Conservation (phyloP, 306 rosid species). For the Ceratonia siliqua region DNA sequence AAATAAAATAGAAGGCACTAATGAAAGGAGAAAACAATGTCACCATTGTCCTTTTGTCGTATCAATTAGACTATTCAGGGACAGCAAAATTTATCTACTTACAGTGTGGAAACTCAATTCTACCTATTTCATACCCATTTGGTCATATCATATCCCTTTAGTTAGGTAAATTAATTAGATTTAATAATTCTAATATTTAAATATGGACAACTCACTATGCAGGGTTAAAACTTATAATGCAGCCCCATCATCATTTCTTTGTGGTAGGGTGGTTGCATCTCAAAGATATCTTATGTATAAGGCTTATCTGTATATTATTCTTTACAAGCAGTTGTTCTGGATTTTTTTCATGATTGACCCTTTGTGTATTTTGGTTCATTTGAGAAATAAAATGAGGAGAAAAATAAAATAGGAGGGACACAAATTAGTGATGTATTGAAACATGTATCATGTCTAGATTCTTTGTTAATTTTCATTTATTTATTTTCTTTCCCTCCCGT, state of each 20-base stretch:
- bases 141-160: background rate
- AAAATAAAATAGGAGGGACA: background rate
- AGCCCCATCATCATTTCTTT: background rate
- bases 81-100: background rate
- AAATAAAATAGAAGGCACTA: background rate
- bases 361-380: background rate
- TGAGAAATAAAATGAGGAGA: background rate
- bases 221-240: background rate
- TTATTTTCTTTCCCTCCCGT: background rate
- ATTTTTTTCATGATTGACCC: background rate
- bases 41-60: background rate
- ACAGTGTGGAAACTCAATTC: background rate
- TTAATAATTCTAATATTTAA: background rate
- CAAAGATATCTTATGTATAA: background rate
- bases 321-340: background rate
- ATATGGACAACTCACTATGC: background rate
- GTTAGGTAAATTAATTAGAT: background rate
- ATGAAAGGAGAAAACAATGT: background rate
- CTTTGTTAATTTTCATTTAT: background rate
- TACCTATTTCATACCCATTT: background rate
- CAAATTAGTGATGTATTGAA: background rate
- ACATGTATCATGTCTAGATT: background rate
- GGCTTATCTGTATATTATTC: background rate
- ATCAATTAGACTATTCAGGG: background rate
- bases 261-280: background rate